Conservation (phyloP, 2,329 filamentous ascomycete genomes). For the Cladophialophora psammophila region DNA sequence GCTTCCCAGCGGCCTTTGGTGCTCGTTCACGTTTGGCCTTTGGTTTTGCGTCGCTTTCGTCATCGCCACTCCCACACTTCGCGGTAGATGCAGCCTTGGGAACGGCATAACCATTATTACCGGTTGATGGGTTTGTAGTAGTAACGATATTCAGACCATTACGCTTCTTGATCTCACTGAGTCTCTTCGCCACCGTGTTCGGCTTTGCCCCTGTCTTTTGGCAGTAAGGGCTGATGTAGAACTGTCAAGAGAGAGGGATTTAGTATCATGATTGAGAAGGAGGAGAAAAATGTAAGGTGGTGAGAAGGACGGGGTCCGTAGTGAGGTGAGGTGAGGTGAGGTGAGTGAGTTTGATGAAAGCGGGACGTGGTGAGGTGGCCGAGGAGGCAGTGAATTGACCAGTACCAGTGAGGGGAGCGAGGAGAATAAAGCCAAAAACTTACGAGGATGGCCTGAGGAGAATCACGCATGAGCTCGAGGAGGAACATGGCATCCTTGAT, state of each 20-base stretch:
- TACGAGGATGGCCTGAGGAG: slow-evolving; percentile 23
- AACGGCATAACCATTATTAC: background rate
- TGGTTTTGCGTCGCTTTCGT: background rate
- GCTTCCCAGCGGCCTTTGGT: background rate
- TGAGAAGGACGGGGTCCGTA: background rate
- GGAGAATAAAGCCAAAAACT: background rate
- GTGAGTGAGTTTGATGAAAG: background rate
- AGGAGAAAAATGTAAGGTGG: background rate
- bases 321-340: background rate
- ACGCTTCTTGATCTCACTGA: slow-evolving; percentile 32
- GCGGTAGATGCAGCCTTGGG: background rate
- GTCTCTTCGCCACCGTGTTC: slow-evolving; percentile 29
- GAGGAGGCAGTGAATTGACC: background rate
- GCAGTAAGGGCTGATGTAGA: slow-evolving; percentile 25
- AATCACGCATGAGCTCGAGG: slow-evolving; percentile 27
- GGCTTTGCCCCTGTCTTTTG: slow-evolving; percentile 28
- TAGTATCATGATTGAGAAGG: background rate
- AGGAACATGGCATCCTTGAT: slow-evolving; percentile 29
- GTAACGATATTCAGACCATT: slow-evolving; percentile 31
- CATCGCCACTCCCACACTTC: background rate
- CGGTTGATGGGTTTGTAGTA: slow-evolving; percentile 14
- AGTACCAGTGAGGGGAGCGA: background rate
- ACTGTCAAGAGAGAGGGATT: slow-evolving; percentile 9
- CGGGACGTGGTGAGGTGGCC: background rate
- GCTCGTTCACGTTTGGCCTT: background rate